Conservation (phyloP, 345 rosid genomes). For the Mallotus nudiflorus region DNA sequence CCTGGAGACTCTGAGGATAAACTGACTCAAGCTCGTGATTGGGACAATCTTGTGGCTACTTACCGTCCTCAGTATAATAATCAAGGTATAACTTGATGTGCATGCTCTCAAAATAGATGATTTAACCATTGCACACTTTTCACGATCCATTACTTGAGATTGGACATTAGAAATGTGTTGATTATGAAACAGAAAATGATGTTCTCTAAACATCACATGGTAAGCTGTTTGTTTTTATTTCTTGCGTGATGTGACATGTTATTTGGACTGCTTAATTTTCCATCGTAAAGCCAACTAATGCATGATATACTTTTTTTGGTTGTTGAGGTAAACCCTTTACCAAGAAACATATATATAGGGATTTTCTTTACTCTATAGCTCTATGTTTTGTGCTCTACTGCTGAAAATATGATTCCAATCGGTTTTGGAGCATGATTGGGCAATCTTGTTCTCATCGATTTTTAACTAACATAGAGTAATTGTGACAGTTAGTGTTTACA, state of each 20-base stretch:
- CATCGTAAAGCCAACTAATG: not conserved
- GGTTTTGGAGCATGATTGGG: too few species aligned
- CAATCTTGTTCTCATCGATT: too few species aligned
- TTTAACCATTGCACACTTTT: not conserved
- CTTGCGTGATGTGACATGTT: not conserved
- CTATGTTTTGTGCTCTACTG: too few species aligned
- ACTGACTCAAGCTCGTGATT: conserved; percentile 14
- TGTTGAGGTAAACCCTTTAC: not conserved
- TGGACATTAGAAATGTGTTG: too few species aligned
- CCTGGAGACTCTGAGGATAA: conserved; percentile 12
- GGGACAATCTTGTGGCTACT: conserved; percentile 30
- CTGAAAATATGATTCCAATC: too few species aligned
- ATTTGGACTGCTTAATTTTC: not conserved
- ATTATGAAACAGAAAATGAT: too few species aligned
- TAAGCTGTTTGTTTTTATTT: not conserved
- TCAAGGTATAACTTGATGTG: conserved; percentile 25
- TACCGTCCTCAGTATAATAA: conserved; percentile 33
- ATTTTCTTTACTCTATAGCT: too few species aligned
- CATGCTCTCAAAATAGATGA: not conserved
- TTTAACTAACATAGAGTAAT: too few species aligned
- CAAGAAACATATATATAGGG: too few species aligned
- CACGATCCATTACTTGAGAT: conserved; percentile 3
- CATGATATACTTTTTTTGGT: not conserved
- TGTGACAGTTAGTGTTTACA: too few species aligned
- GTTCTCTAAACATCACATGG: too few species aligned